Conservation (phyloP, 2,329 filamentous ascomycete species). For the Pseudogymnoascus sp. region DNA sequence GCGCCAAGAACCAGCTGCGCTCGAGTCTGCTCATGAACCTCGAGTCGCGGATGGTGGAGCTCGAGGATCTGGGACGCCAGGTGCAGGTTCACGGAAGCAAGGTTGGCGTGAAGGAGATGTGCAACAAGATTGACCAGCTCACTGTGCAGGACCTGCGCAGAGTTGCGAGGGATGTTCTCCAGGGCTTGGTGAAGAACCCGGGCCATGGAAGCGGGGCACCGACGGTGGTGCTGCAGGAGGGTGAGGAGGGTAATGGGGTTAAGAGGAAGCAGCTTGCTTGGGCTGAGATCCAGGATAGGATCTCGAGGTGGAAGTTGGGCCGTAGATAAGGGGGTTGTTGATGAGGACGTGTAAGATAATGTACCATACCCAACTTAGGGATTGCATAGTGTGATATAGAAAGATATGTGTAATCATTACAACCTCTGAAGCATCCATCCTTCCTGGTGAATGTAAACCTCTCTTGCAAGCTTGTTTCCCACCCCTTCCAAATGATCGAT, state of each 20-base stretch:
- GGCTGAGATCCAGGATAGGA: slow-evolving; percentile 84
- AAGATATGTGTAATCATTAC: background rate
- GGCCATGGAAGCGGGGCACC: slow-evolving; percentile 80
- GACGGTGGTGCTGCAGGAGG: slow-evolving; percentile 92
- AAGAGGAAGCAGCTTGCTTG: slow-evolving; percentile 66
- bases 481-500: background rate
- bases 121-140: slow-evolving; percentile 72
- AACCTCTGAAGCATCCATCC: background rate
- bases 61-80: slow-evolving; percentile 90
- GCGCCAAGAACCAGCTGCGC: slow-evolving; percentile 94
- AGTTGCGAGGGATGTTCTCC: slow-evolving; percentile 73
- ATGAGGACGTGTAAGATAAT: slow-evolving; percentile 10
- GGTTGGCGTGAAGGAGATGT: slow-evolving; percentile 91
- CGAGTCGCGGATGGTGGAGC: slow-evolving; percentile 92
- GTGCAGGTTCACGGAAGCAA: slow-evolving; percentile 96
- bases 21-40: slow-evolving; percentile 93
- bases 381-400: slow-evolving; percentile 11
- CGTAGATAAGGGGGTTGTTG: slow-evolving; percentile 39
- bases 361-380: slow-evolving; percentile 13
- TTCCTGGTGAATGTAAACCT: background rate
- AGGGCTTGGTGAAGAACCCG: slow-evolving; percentile 67
- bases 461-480: background rate
- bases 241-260: slow-evolving; percentile 57
- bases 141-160: slow-evolving; percentile 74
- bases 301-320: slow-evolving; percentile 78